Evolutionary conservation across 129 eudicot genomes (phyloP).

Genomic region (Daucus carota): DH1_v3.0 NC_030382.2:40634501-40635000

Average conservation of each 20-base stretch:
- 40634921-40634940: too few species aligned
- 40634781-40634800: slow-evolving; percentile 20
- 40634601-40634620: slow-evolving; percentile 87
- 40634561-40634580: slow-evolving; percentile 75
- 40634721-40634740: slow-evolving; percentile 74
- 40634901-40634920: neutral
- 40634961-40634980: neutral
- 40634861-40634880: slow-evolving; percentile 53
- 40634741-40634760: slow-evolving; percentile 72
- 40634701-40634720: slow-evolving; percentile 84
- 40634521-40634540: slow-evolving; percentile 75
- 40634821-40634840: slow-evolving; percentile 70
- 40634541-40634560: slow-evolving; percentile 69
- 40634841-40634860: slow-evolving; percentile 71
- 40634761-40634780: slow-evolving; percentile 52
- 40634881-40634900: slow-evolving; percentile 5
- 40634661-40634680: slow-evolving; percentile 72
- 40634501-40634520: slow-evolving; percentile 43
- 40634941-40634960: too few species aligned
- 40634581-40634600: slow-evolving; percentile 50
- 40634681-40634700: slow-evolving; percentile 59
- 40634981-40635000: neutral
- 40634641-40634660: slow-evolving; percentile 42
- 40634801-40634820: slow-evolving; percentile 64
- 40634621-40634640: slow-evolving; percentile 75